A percentile compares a stretch with the other conserved stretches of the same genome.
phyloP scores from a whole-genome alignment of 164 flowering plant genomes.

The Vitis labrusca region DNA sequence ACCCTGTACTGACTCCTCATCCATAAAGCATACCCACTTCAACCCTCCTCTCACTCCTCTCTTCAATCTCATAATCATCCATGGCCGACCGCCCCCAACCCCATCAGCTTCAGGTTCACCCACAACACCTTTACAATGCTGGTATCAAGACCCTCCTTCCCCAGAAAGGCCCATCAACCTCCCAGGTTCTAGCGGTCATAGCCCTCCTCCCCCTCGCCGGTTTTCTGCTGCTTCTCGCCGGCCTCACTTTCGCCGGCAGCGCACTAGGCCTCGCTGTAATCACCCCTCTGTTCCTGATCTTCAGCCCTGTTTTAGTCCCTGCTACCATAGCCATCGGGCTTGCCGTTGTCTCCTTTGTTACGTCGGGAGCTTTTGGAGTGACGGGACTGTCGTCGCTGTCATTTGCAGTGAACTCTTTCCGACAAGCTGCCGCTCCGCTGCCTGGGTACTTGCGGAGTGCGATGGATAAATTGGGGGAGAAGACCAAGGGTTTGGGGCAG shows the following conservation, averaged over 20 bases:
- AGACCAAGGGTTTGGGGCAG: too few species aligned
- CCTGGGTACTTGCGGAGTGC: too few species aligned
- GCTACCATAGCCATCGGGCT: slow-evolving; percentile 40
- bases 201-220: slow-evolving; percentile 47
- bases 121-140: slow-evolving; percentile 24
- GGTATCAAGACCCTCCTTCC: slow-evolving; percentile 1
- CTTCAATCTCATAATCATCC: background rate
- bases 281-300: slow-evolving; percentile 51
- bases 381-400: slow-evolving; percentile 49
- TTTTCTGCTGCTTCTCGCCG: slow-evolving; percentile 44
- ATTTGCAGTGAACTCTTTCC: slow-evolving; percentile 30
- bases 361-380: slow-evolving; percentile 59
- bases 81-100: slow-evolving; percentile 40
- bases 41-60: background rate
- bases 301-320: slow-evolving; percentile 63
- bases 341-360: slow-evolving; percentile 40
- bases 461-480: too few species aligned
- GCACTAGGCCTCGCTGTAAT: slow-evolving; percentile 33
- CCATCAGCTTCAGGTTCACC: slow-evolving; percentile 47
- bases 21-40: background rate
- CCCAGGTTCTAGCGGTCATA: slow-evolving; percentile 37
- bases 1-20: slow-evolving; percentile 7
- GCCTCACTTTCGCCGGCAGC: slow-evolving; percentile 40
- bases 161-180: slow-evolving; percentile 35
- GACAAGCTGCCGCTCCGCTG: slow-evolving; percentile 7